Base-by-base conservation (phyloP, 23 red algal species). In the Gracilaria vermiculophylla region DNA sequence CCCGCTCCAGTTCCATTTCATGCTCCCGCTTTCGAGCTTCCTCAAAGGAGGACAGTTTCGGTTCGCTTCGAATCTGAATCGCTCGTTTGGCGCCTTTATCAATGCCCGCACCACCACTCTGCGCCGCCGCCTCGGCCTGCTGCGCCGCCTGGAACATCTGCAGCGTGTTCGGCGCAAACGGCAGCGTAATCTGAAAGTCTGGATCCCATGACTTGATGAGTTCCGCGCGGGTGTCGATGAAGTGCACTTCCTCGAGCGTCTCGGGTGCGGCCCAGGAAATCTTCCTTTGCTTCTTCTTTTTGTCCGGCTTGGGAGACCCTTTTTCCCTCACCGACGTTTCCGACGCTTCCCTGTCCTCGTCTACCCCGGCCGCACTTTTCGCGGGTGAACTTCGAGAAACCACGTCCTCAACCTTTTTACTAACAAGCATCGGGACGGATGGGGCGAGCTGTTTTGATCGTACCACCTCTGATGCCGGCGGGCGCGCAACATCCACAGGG, bases 1-100 rank as follows among this genome's bases (percentile, higher is more conserved):
- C 87, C 11, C 74, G 51, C 41, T 91, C 87, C 62, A 81, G 74
- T 81, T 91, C 87, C 74, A 81, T 91, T 49, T 91, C 87, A 67
- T 81, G 87, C 51, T 91, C 87, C 7, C 64, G 57, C 62, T 91
- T 91, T 51, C 87, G 54, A 7, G 87, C 87, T 20, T 71, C 87
- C 50, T 91, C 87, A 62, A 91, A 91, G 34, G 74, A 25, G 5
- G 54, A 76, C 0, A 81, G 3, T 36, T 43, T 72, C 25, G 43
- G 54, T 5, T 45, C 44, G 27, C 75, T 62, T 53, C 62, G 48
- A 23, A 87, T 56, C 47, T 48, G 33, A 44, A 48, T 39, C 9
- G 23, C 83, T 29, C 83, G 69, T 19, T 71, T 71, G 16, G 13
- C 50, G 72, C 43, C 64, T 12, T 42, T 58, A 49, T 44, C 66